A percentile compares a stretch with the other conserved stretches of the same genome.
Evolutionary conservation across 2,329 filamentous ascomycete species (phyloP).

Genomic region (Fusarium verticillioides): DNA sequence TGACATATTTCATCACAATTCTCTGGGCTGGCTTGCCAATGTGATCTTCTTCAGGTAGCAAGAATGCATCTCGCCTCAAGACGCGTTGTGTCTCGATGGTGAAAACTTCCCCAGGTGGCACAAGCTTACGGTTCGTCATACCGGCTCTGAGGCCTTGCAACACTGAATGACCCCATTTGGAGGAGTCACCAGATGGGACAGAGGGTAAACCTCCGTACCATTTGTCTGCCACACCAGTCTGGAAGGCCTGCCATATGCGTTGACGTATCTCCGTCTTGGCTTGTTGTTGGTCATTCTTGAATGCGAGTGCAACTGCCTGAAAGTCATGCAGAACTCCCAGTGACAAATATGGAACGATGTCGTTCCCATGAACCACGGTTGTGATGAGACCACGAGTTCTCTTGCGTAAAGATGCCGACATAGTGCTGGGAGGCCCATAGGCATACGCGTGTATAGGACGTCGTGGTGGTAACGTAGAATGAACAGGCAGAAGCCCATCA

Average conservation of each 20-base stretch:
- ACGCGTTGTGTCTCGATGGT: slow-evolving; percentile 75
- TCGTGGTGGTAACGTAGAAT: slow-evolving; percentile 69
- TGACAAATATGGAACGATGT: slow-evolving; percentile 79
- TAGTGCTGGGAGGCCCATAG: slow-evolving; percentile 78
- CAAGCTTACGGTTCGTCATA: slow-evolving; percentile 75
- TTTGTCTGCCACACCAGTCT: slow-evolving; percentile 68
- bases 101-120: slow-evolving; percentile 82
- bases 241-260: slow-evolving; percentile 73
- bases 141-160: slow-evolving; percentile 73
- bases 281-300: slow-evolving; percentile 76
- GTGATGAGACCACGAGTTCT: slow-evolving; percentile 80
- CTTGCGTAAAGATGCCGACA: slow-evolving; percentile 75
- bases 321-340: slow-evolving; percentile 80
- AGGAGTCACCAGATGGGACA: slow-evolving; percentile 62
- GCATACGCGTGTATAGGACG: slow-evolving; percentile 83
- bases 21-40: slow-evolving; percentile 74
- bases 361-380: slow-evolving; percentile 77
- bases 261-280: slow-evolving; percentile 74
- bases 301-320: slow-evolving; percentile 76
- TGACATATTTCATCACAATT: slow-evolving; percentile 75
- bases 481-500: slow-evolving; percentile 41
- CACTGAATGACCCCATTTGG: slow-evolving; percentile 75
- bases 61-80: slow-evolving; percentile 73
- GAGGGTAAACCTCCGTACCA: slow-evolving; percentile 63
- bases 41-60: slow-evolving; percentile 57